Evolutionary conservation across 768 basidiomycete genomes (phyloP).

Genomic region (Hortiboletus flavorubellus): DNA sequence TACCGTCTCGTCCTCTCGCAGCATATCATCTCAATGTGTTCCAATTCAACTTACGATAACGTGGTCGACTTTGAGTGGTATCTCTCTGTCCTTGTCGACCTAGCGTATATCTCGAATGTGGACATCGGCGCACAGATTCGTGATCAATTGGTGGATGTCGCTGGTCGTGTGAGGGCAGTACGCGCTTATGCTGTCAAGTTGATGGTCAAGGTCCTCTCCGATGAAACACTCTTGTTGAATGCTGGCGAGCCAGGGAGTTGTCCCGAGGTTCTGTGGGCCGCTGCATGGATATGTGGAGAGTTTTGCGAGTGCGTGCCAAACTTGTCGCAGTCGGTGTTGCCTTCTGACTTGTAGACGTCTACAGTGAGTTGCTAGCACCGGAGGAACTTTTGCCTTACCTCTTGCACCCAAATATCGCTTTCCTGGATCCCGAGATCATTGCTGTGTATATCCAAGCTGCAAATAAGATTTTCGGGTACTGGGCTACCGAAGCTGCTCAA

Average conservation of each 20-base stretch:
- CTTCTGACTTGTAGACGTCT: conserved; percentile 6
- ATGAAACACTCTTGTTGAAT: conserved; percentile 69
- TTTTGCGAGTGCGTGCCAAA: conserved; percentile 69
- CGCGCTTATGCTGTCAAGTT: conserved; percentile 79
- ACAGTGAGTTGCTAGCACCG: conserved; percentile 75
- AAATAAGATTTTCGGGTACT: conserved; percentile 83
- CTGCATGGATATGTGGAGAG: conserved; percentile 96
- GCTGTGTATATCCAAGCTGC: conserved; percentile 80
- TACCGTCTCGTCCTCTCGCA: conserved; percentile 84
- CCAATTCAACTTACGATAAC: conserved; percentile 79
- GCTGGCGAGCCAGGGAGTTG: conserved; percentile 71
- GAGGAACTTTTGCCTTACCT: conserved; percentile 71
- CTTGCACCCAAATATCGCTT: conserved; percentile 55
- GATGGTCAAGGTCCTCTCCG: conserved; percentile 77
- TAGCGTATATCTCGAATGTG: conserved; percentile 83
- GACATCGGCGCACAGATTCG: conserved; percentile 75
- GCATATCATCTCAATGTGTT: conserved; percentile 83
- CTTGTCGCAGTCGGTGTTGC: neutral
- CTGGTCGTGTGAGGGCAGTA: conserved; percentile 72
- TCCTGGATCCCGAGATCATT: conserved; percentile 60
- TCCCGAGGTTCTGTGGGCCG: conserved; percentile 86
- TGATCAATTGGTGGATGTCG: conserved; percentile 84
- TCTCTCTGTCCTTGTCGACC: conserved; percentile 88
- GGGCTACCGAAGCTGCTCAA: conserved; percentile 73
- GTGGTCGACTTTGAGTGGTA: conserved; percentile 97